Percentiles rank a stretch among this genome's conserved stretches.
phyloP scores from a whole-genome alignment of 2,329 filamentous ascomycete genomes.

The Colletotrichum sp. region DNA sequence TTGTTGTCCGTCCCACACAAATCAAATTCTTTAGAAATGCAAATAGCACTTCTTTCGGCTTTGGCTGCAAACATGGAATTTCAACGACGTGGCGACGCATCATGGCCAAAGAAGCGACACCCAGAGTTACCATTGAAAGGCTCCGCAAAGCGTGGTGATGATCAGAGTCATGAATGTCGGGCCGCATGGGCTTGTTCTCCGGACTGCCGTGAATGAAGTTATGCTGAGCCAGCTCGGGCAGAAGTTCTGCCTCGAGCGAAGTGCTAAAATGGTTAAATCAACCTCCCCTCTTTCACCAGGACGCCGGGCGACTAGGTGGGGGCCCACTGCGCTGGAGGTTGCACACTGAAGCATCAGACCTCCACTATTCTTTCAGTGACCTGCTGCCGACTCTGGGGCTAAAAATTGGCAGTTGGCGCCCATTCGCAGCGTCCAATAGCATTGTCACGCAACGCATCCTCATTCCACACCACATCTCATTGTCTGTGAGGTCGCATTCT shows the following conservation, averaged over 20 bases:
- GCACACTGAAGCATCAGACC: not conserved
- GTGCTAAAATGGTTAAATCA: not conserved
- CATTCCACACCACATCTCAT: too few relatives aligned
- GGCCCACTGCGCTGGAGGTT: not conserved
- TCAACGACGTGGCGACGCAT: not conserved
- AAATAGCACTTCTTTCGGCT: not conserved
- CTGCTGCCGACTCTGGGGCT: not conserved
- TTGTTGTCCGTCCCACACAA: too few relatives aligned
- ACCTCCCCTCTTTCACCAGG: not conserved
- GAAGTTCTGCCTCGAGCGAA: not conserved
- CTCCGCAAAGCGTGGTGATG: not conserved
- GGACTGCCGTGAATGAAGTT: not conserved
- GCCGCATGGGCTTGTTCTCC: too few relatives aligned
- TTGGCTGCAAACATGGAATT: not conserved
- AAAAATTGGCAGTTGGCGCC: not conserved
- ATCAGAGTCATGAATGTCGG: not conserved
- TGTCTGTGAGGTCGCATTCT: too few relatives aligned
- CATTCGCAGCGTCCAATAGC: not conserved
- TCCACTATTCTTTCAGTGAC: not conserved
- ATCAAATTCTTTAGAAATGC: not conserved
- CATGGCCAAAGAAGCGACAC: too few relatives aligned
- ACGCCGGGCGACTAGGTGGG: too few relatives aligned
- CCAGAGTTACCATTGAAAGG: too few relatives aligned
- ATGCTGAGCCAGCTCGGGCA: not conserved
- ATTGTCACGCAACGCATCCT: not conserved